Conservation (phyloP, 805 yeast species). For the Suhomyces sp. region DNA sequence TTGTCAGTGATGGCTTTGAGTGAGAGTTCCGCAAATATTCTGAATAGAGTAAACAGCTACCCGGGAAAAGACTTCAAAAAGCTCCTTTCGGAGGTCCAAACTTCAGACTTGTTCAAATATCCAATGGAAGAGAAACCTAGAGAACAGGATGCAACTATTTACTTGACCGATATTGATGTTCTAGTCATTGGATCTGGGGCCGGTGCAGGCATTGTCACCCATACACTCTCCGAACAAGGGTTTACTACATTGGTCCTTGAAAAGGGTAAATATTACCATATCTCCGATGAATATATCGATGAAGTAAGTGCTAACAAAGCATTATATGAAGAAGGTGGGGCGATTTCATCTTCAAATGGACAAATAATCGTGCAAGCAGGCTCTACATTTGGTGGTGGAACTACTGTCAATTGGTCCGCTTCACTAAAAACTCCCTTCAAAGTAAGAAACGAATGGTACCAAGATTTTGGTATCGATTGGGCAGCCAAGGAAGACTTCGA, state of each 20-base stretch:
- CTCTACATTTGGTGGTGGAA: conserved; percentile 55
- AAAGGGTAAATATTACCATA: conserved; percentile 39
- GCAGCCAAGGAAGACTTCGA: conserved; percentile 43
- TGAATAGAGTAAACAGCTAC: conserved; percentile 32
- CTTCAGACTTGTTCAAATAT: conserved; percentile 26
- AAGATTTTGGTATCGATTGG: conserved; percentile 43
- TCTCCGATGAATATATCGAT: conserved; percentile 32
- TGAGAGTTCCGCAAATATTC: conserved; percentile 25
- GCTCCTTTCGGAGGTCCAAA: conserved; percentile 25
- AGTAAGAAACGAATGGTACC: conserved; percentile 51
- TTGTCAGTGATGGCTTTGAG: conserved; percentile 24
- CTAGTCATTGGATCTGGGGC: conserved; percentile 21
- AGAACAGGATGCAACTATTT: conserved; percentile 24
- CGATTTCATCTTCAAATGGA: conserved; percentile 29
- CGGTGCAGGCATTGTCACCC: conserved; percentile 23
- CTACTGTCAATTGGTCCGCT: conserved; percentile 58
- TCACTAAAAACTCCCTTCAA: conserved; percentile 46
- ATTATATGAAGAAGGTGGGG: conserved; percentile 41
- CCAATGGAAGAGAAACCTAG: conserved; percentile 29
- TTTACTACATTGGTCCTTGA: conserved; percentile 31
- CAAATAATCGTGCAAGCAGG: conserved; percentile 46
- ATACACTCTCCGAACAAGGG: conserved; percentile 16
- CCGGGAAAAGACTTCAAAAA: conserved; percentile 33
- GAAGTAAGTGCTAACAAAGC: conserved; percentile 24
- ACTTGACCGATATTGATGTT: conserved; percentile 25